Conservation (phyloP, 495 filamentous ascomycete genomes). For the Aspergillus sparsus region DNA sequence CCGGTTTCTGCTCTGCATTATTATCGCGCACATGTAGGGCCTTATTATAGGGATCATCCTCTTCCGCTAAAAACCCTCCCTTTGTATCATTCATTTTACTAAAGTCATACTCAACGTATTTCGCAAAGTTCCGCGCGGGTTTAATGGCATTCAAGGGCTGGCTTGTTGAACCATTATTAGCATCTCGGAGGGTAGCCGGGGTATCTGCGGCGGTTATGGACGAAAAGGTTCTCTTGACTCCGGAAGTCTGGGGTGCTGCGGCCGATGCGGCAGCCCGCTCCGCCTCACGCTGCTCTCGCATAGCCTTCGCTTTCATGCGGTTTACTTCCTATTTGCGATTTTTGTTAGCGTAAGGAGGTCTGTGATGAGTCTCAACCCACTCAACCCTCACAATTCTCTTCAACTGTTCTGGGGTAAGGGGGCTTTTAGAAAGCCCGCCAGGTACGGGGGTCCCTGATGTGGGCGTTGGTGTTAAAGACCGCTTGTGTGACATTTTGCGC, state of each 20-base stretch:
- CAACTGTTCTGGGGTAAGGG: slow-evolving; percentile 73
- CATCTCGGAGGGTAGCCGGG: slow-evolving; percentile 70
- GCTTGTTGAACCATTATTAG: slow-evolving; percentile 39
- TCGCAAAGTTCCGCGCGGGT: slow-evolving; percentile 77
- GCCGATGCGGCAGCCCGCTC: slow-evolving; percentile 41
- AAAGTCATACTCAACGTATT: slow-evolving; percentile 96
- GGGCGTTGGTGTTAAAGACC: slow-evolving; percentile 64
- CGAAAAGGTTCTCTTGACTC: slow-evolving; percentile 62
- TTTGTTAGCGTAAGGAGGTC: slow-evolving; percentile 14
- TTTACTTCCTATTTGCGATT: slow-evolving; percentile 69
- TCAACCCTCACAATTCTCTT: slow-evolving; percentile 62
- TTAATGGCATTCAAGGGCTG: slow-evolving; percentile 60
- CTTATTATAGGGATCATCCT: slow-evolving; percentile 89
- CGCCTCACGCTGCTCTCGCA: slow-evolving; percentile 69
- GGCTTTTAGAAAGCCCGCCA: slow-evolving; percentile 48
- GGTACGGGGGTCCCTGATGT: slow-evolving; percentile 36
- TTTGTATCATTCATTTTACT: slow-evolving; percentile 97
- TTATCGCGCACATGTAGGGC: slow-evolving; percentile 60
- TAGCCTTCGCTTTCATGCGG: slow-evolving; percentile 87
- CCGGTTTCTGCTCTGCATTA: slow-evolving; percentile 67
- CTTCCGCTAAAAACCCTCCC: slow-evolving; percentile 82
- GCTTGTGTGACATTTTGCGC: slow-evolving; percentile 27
- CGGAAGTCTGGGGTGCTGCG: slow-evolving; percentile 32
- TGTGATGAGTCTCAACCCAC: neutral
- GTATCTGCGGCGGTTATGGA: slow-evolving; percentile 61